phyloP scores from a whole-genome alignment of 2,329 filamentous ascomycete genomes.

The Myriangium duriaei region DNA sequence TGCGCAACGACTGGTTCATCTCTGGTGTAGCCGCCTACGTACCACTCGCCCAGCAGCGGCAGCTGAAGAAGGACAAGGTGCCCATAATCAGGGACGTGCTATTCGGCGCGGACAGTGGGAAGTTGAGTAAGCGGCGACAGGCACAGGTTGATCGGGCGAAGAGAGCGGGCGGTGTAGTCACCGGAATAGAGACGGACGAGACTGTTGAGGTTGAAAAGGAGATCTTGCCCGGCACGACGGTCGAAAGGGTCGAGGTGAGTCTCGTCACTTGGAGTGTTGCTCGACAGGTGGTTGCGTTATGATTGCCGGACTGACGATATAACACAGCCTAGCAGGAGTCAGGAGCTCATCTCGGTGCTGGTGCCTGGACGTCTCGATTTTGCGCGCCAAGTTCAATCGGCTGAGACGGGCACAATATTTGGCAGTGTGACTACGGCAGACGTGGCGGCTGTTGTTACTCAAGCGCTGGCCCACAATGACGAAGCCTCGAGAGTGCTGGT shows the following conservation, averaged over 20 bases:
- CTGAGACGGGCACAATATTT: slow-evolving; percentile 32
- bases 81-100: slow-evolving; percentile 34
- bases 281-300: too few species aligned
- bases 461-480: slow-evolving; percentile 37
- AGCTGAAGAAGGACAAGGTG: slow-evolving; percentile 32
- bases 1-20: slow-evolving; percentile 45
- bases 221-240: slow-evolving; percentile 3
- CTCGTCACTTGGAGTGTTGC: too few species aligned
- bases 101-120: slow-evolving; percentile 21
- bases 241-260: slow-evolving; percentile 6
- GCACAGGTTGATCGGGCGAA: slow-evolving; percentile 11
- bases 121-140: slow-evolving; percentile 9
- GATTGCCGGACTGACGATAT: too few species aligned
- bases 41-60: slow-evolving; percentile 31
- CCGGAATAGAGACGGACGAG: slow-evolving; percentile 7
- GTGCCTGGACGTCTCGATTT: slow-evolving; percentile 33
- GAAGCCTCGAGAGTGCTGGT: slow-evolving; percentile 40
- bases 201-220: slow-evolving; percentile 12
- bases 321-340: slow-evolving; percentile 26
- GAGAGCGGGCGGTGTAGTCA: slow-evolving; percentile 1
- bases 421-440: slow-evolving; percentile 44
- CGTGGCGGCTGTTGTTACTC: slow-evolving; percentile 36
- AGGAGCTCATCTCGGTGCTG: slow-evolving; percentile 36
- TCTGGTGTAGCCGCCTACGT: slow-evolving; percentile 40
- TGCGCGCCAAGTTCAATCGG: slow-evolving; percentile 34